Conservation (phyloP, 345 rosid genomes). For the Cardamine chenopodiifolia region DNA sequence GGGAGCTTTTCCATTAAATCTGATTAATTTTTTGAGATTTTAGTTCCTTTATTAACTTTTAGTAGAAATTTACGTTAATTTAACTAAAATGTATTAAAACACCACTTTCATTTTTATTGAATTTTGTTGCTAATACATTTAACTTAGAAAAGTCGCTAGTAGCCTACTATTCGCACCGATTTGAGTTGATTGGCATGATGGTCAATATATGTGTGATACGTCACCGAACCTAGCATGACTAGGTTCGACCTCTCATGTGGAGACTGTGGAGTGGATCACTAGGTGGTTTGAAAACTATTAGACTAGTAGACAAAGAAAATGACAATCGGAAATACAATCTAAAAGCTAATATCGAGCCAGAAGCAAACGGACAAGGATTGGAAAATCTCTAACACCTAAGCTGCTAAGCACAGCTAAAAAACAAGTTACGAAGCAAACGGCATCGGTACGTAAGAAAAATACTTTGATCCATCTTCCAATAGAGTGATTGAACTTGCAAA, state of each 20-base stretch:
- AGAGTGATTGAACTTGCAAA: neutral
- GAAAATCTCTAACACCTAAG: neutral
- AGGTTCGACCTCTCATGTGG: slow-evolving; percentile 8
- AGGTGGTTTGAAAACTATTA: neutral
- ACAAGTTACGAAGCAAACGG: neutral
- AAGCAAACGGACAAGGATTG: slow-evolving; percentile 1
- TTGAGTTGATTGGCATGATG: slow-evolving; percentile 1
- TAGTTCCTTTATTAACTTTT: neutral
- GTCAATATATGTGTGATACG: neutral
- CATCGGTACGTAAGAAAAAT: neutral
- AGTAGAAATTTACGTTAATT: neutral
- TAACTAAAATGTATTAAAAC: neutral
- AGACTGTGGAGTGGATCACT: neutral
- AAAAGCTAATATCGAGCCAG: neutral
- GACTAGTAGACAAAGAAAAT: neutral
- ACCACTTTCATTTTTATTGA: neutral
- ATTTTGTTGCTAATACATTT: neutral
- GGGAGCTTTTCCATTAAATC: neutral
- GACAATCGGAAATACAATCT: neutral
- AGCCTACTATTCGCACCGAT: neutral
- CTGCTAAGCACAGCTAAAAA: neutral
- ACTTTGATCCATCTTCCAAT: neutral
- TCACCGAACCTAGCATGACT: slow-evolving; percentile 18
- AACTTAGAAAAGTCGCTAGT: neutral
- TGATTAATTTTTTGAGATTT: neutral